These are phyloP conservation scores for Candida namnaoensis DNA, from an alignment of 805 yeast species.

Conservation along the genomic window DNA sequence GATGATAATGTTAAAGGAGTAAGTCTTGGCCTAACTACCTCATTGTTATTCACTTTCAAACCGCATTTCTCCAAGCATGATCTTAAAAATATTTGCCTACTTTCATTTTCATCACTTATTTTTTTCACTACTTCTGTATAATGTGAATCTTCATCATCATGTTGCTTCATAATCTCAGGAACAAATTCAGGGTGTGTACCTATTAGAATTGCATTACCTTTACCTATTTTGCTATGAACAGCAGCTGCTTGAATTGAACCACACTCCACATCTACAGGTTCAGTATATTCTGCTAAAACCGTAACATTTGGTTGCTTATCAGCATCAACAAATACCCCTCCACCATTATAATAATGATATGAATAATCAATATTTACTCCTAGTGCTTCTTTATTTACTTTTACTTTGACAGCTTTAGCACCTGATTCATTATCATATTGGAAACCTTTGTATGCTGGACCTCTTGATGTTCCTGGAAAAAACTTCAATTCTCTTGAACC, in stretches of 20 bases:
- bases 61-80: conserved; percentile 53
- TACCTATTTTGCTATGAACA: conserved; percentile 57
- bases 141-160: conserved; percentile 19
- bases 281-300: conserved; percentile 63
- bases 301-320: conserved; percentile 50
- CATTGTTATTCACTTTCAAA: conserved; percentile 52
- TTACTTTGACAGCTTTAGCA: conserved; percentile 48
- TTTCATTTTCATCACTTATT: conserved; percentile 33
- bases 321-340: conserved; percentile 78
- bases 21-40: conserved; percentile 47
- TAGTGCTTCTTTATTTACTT: conserved; percentile 25
- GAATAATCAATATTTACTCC: conserved; percentile 19
- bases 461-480: conserved; percentile 78
- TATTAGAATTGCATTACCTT: conserved; percentile 66
- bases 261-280: conserved; percentile 40
- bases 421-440: conserved; percentile 71
- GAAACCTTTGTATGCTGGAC: conserved; percentile 78
- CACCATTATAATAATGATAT: conserved; percentile 73
- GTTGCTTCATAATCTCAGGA: conserved; percentile 38
- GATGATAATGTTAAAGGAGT: conserved; percentile 60
- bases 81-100: conserved; percentile 49
- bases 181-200: conserved; percentile 91
- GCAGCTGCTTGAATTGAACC: conserved; percentile 53
- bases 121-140: conserved; percentile 26
- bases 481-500: conserved; percentile 80